phyloP scores from a whole-genome alignment of 306 rosid genomes.

The Vicia villosa region DNA sequence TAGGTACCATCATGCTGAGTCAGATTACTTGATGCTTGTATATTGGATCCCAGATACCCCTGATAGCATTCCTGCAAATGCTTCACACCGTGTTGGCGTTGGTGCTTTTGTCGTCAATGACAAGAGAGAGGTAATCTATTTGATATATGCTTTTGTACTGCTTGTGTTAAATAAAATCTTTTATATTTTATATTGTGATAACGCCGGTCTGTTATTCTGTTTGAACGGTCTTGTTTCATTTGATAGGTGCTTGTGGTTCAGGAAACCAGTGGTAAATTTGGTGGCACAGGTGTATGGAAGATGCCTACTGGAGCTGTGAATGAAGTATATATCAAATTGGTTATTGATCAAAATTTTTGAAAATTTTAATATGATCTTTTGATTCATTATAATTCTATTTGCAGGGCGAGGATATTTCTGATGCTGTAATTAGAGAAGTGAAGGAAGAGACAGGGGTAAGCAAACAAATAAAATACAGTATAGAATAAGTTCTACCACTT shows the following conservation, averaged over 20 bases:
- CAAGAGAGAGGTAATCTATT: slow-evolving; percentile 62
- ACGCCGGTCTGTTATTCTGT: background rate
- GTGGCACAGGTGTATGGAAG: slow-evolving; percentile 75
- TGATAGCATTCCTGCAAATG: slow-evolving; percentile 62
- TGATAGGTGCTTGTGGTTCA: slow-evolving; percentile 84
- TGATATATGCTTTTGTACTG: no score
- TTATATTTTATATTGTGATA: no score
- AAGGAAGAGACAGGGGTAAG: slow-evolving; percentile 98
- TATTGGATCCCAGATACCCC: no score
- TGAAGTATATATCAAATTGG: slow-evolving; percentile 44
- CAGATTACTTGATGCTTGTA: no score
- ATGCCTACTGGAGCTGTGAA: slow-evolving; percentile 76
- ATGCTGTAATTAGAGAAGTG: slow-evolving; percentile 81
- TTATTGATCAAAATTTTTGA: background rate
- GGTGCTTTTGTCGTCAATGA: slow-evolving; percentile 78
- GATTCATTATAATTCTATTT: slow-evolving; percentile 9
- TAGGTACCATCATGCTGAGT: background rate
- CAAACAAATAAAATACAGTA: no score
- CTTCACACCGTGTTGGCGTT: slow-evolving; percentile 78
- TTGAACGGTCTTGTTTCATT: slow-evolving; percentile 33
- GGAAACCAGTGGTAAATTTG: slow-evolving; percentile 67
- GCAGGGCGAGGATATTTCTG: slow-evolving; percentile 79
- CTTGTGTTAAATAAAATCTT: no score
- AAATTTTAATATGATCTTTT: background rate
- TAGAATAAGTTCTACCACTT: no score